These are phyloP conservation scores for Daldinia caldariorum DNA, from an alignment of 495 filamentous ascomycete species.

Conservation along the genomic window DNA sequence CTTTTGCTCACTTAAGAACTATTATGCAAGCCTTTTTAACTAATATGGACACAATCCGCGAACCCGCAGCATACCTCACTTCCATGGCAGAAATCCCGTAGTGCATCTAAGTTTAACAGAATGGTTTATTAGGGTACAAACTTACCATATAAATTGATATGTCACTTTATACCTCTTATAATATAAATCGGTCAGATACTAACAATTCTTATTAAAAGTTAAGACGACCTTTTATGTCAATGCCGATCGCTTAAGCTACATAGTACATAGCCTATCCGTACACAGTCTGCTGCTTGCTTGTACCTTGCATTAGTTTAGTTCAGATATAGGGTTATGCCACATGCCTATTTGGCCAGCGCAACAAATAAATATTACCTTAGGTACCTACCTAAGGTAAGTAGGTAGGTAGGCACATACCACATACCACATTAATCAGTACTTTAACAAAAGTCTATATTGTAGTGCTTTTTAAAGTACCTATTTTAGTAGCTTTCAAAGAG, in stretches of 20 bases:
- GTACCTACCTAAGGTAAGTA: background rate
- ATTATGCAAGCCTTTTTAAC: background rate
- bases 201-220: slow-evolving; percentile 14
- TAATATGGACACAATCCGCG: background rate
- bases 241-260: slow-evolving; percentile 26
- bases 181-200: background rate
- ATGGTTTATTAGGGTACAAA: background rate
- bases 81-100: background rate
- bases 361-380: background rate
- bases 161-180: background rate
- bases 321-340: slow-evolving; percentile 14
- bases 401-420: background rate
- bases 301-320: slow-evolving; percentile 42
- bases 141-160: background rate
- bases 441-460: background rate
- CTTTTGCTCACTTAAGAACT: background rate
- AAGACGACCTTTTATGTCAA: background rate
- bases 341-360: slow-evolving; percentile 31
- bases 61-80: background rate
- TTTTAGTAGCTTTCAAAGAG: background rate
- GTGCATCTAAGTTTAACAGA: background rate
- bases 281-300: slow-evolving; percentile 24
- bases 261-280: slow-evolving; percentile 12
- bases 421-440: background rate
- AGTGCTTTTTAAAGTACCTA: background rate